Evolutionary conservation across 495 filamentous ascomycete genomes (phyloP), one percentile per base, ranked within the genome.

Genomic region (Neurospora sp.): DNA sequence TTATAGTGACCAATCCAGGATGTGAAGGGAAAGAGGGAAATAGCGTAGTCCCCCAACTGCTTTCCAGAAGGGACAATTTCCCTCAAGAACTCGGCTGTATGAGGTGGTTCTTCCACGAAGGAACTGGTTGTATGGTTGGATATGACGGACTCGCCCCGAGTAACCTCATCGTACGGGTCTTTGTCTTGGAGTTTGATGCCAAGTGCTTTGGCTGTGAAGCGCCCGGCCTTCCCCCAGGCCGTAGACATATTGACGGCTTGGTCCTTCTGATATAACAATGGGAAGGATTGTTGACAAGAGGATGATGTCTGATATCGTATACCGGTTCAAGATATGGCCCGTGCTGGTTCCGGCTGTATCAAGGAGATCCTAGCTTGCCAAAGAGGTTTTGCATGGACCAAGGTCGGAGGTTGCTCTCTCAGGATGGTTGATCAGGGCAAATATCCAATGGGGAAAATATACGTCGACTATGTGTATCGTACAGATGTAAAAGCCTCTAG

Each of bases 1-100:
- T 99, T 99, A 81, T 99, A 99, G 62, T 90, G 87, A 11, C 83
- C 82, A 75, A 99, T 96, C 96, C 96, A 99, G 2, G 88, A 86
- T 20, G 92, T 76, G 77, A 98, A 98, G 1, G 96, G 96, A 78
- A 99, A 96, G 14, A 99, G 82, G 18, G 86, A 89, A 42, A 86
- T 77, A 35, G 90, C 69, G 77, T 97, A 98, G 1, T 83, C 75
- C 12, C 77, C 72, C 16, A 92, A 27, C 14, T 92, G 86, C 2
- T 74, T 74, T 8, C 83, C 79, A 9, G 86, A 83, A 0, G 96
- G 96, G 8, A 85, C 80, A 38, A 90, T 76, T 5, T 89, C 86
- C 1, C 78, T 76, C 41, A 98, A 73, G 90, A 91, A 97, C 79
- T 97, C 94, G 38, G 79, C 71, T 0, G 88, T 85, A 1, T 89